These are phyloP conservation scores for Galerina marginata DNA, from an alignment of 768 basidiomycete species.

Conservation along the genomic window DNA sequence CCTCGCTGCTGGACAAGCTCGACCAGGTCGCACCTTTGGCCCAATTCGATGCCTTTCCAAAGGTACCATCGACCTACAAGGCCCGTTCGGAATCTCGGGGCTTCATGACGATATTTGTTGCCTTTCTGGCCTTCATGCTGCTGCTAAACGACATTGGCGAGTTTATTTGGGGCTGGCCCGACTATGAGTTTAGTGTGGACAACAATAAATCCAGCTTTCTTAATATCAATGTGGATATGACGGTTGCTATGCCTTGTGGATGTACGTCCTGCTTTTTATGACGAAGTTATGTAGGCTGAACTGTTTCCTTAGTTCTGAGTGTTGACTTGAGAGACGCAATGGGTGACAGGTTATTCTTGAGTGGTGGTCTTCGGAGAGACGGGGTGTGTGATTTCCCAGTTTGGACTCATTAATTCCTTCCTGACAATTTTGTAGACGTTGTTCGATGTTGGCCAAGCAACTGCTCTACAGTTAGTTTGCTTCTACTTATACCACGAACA, in stretches of 20 bases:
- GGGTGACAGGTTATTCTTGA: constrained; percentile 91
- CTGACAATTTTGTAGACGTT: constrained; percentile 51
- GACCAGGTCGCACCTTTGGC: constrained; percentile 70
- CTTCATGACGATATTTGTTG: constrained; percentile 77
- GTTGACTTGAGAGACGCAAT: constrained; percentile 92
- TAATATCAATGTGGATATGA: constrained; percentile 90
- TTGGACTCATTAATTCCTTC: neutral
- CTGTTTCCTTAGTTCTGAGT: constrained; percentile 61
- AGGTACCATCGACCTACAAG: constrained; percentile 83
- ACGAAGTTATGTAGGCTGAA: constrained; percentile 5
- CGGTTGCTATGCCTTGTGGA: constrained; percentile 91
- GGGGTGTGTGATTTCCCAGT: constrained; percentile 56
- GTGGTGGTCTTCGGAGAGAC: constrained; percentile 78
- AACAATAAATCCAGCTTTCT: constrained; percentile 61
- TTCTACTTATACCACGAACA: too few relatives aligned
- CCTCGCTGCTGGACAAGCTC: constrained; percentile 61
- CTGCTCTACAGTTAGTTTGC: constrained; percentile 58
- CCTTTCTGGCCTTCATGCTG: constrained; percentile 69
- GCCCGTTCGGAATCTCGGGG: constrained; percentile 80
- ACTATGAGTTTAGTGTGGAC: constrained; percentile 90
- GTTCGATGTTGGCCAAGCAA: constrained; percentile 86
- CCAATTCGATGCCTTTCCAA: constrained; percentile 87
- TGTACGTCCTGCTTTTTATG: constrained; percentile 59
- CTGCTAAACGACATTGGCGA: constrained; percentile 90
- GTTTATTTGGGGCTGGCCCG: constrained; percentile 93